phyloP scores from a whole-genome alignment of 306 rosid genomes.

The Pterocarpus macrocarpus region DNA sequence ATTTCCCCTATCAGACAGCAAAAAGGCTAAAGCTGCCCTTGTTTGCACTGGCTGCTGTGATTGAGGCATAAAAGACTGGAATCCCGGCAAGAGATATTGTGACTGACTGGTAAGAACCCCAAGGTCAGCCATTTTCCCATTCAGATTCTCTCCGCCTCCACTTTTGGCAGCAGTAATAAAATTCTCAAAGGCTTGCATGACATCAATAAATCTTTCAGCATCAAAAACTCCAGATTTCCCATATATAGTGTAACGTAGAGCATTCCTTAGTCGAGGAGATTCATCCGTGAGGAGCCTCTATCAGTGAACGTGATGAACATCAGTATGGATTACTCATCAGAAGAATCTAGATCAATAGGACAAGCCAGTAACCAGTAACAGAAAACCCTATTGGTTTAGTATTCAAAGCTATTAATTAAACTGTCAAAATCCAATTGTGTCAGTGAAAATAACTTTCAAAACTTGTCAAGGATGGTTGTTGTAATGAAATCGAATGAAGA shows the following conservation, averaged over 20 bases:
- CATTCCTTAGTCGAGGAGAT: constrained; percentile 90
- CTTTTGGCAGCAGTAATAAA: constrained; percentile 98
- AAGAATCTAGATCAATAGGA: constrained; percentile 27
- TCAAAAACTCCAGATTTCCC: constrained; percentile 95
- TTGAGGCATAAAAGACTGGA: constrained; percentile 58
- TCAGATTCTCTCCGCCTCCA: constrained; percentile 91
- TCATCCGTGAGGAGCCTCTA: constrained; percentile 98
- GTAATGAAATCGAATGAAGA: constrained; percentile 27
- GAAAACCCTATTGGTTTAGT: constrained; percentile 32
- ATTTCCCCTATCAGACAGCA: constrained; percentile 88
- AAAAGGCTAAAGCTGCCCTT: constrained; percentile 90
- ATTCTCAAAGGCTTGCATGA: constrained; percentile 98
- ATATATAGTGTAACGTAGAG: constrained; percentile 93
- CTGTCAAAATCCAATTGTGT: constrained; percentile 25
- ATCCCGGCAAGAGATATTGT: constrained; percentile 58
- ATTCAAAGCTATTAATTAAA: constrained; percentile 24
- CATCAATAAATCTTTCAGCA: constrained; percentile 98
- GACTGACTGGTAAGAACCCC: constrained; percentile 66
- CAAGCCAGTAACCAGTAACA: constrained; percentile 19
- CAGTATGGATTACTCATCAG: constrained; percentile 33
- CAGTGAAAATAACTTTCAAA: constrained; percentile 23
- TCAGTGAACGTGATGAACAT: constrained; percentile 43
- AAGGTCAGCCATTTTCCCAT: constrained; percentile 93
- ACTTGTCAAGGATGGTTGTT: not conserved
- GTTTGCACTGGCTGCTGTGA: constrained; percentile 78